Evolutionary conservation across 176 grass and related monocot genomes (phyloP), one percentile per base, ranked within the genome.

Genomic region (Hsuehochloa calcarea): DNA sequence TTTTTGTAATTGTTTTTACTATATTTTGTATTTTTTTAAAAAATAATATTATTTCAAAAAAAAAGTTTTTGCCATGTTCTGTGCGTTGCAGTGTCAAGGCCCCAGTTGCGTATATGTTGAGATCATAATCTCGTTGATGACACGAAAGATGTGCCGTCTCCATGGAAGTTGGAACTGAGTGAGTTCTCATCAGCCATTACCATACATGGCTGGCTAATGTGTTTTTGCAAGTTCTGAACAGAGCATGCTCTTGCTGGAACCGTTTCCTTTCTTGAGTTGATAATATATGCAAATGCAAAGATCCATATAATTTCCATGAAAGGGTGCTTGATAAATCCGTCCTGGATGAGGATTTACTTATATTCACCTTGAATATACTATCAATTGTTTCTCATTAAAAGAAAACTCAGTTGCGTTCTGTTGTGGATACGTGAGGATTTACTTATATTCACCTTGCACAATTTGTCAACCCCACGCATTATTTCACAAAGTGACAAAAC

Each of bases 21-120:
- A n/a, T n/a, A n/a, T n/a, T n/a, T n/a, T n/a, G n/a, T n/a, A n/a
- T n/a, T n/a, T n/a, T n/a, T n/a, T n/a, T n/a, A n/a, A n/a, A n/a
- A n/a, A n/a, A n/a, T n/a, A n/a, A n/a, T n/a, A n/a, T n/a, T n/a
- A n/a, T n/a, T n/a, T n/a, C n/a, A n/a, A n/a, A n/a, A n/a, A n/a
- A n/a, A n/a, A n/a, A n/a, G 55, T 80, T 92, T 89, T 84, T 83
- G 67, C 61, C 70, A 74, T 62, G 64, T 84, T 72, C 9, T 65
- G 29, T 22, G 31, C 77, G 56, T 68, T 82, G 50, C 58, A 10
- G 59, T 84, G 62, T 87, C 10, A 7, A 82, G 77, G 29, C 71
- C 52, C 61, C 65, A 78, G 83, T 80, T 65, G 85, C 65, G 67
- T 20, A 39, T 85, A 49, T 88, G 76, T 76, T 82, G 81, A 86